Conservation (phyloP, 768 basidiomycete genomes). For the Fomitopsis serialis region DNA sequence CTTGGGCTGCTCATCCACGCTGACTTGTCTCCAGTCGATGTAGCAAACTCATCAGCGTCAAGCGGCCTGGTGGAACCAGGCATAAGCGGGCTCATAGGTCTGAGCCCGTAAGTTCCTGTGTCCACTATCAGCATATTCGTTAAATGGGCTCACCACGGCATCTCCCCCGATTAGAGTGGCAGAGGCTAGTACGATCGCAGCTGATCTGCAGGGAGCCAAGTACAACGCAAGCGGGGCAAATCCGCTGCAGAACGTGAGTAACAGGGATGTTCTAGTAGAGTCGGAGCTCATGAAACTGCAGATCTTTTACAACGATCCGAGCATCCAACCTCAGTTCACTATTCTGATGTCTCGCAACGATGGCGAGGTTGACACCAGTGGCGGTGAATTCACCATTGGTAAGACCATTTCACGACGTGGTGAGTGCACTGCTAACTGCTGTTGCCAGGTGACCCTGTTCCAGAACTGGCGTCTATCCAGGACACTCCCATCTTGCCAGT, state of each 20-base stretch:
- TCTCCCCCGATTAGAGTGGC: not conserved
- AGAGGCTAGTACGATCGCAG: not conserved
- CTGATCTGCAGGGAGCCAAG: not conserved
- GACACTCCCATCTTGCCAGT: not conserved
- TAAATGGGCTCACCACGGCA: not conserved
- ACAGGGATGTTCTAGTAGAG: not conserved
- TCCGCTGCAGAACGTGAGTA: not conserved
- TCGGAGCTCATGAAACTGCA: not conserved
- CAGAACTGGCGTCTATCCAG: not conserved
- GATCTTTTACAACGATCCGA: slow-evolving; percentile 1
- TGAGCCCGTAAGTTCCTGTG: not conserved
- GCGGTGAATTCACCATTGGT: slow-evolving; percentile 3
- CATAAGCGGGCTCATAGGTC: not conserved
- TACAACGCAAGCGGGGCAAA: not conserved
- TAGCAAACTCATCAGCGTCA: not conserved
- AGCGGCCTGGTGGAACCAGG: not conserved
- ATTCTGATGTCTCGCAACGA: slow-evolving; percentile 4
- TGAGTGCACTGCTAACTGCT: not conserved
- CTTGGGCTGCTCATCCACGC: not conserved
- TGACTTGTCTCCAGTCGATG: not conserved
- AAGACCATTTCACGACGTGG: not conserved
- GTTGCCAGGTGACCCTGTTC: not conserved
- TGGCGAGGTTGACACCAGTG: not conserved
- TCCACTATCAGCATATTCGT: not conserved
- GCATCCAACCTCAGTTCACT: not conserved